A percentile compares a stretch with the other conserved stretches of the same genome.
These are phyloP conservation scores for Mycena venus DNA, from an alignment of 768 basidiomycete genomes.

Conservation along the genomic window DNA sequence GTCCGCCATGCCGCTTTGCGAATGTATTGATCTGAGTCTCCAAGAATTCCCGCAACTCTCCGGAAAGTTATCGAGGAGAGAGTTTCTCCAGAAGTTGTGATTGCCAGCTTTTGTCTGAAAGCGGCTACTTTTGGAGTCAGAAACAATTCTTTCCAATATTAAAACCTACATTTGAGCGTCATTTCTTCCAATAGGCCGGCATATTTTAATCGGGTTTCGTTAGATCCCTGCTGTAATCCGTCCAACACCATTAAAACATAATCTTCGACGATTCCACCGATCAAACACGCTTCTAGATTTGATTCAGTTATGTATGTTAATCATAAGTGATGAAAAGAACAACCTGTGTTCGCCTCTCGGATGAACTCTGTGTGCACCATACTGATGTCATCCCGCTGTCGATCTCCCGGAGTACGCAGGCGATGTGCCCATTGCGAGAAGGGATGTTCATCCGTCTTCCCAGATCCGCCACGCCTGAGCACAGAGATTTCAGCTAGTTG, in stretches of 20 bases:
- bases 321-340: neutral
- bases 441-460: neutral
- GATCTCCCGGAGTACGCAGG: neutral
- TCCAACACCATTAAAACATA: neutral
- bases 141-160: neutral
- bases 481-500: neutral
- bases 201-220: neutral
- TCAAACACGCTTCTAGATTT: neutral
- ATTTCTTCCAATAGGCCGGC: neutral
- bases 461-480: neutral
- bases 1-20: too few relatives aligned
- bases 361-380: neutral
- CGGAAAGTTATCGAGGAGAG: neutral
- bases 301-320: neutral
- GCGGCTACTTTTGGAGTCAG: neutral
- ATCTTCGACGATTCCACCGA: neutral
- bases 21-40: too few relatives aligned
- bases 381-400: neutral
- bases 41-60: neutral
- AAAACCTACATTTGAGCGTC: neutral
- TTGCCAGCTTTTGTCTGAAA: neutral
- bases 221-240: neutral
- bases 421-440: neutral
- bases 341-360: neutral
- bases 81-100: neutral